A percentile compares a stretch with the other conserved stretches of the same genome.
Evolutionary conservation across 495 filamentous ascomycete genomes (phyloP).

Genomic region (Penicillium mononematosum): DNA sequence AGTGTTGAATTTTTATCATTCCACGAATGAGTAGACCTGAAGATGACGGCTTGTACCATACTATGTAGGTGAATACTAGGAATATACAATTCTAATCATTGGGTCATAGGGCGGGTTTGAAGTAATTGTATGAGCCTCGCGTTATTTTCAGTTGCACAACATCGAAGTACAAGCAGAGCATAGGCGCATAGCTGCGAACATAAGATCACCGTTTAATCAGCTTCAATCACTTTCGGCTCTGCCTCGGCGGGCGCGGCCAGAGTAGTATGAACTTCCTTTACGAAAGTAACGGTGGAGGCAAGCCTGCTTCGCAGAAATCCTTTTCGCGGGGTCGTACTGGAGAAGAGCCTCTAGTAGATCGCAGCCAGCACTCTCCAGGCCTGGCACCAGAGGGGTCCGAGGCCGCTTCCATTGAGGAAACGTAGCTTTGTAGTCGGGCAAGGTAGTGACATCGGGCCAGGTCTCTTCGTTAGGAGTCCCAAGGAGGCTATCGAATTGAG

Average conservation of each 20-base stretch:
- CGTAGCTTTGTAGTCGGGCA: constrained; percentile 93
- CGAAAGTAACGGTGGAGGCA: constrained; percentile 90
- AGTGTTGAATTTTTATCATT: no score
- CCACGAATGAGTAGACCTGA: no score
- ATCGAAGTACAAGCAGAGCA: no score
- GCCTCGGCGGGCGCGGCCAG: constrained; percentile 31
- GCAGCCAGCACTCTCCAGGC: constrained; percentile 69
- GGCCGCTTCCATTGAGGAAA: constrained; percentile 95
- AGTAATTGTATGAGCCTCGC: no score
- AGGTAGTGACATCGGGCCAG: constrained; percentile 97
- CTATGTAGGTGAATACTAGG: no score
- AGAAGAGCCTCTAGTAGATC: constrained; percentile 86
- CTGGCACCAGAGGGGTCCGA: constrained; percentile 53
- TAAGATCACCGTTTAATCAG: no score
- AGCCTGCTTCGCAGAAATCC: constrained; percentile 94
- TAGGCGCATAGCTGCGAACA: no score
- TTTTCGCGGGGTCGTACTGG: constrained; percentile 88
- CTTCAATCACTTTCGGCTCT: no score
- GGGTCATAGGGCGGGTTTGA: no score
- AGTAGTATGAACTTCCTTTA: constrained; percentile 56
- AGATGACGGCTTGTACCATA: no score
- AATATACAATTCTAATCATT: no score
- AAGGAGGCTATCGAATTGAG: constrained; percentile 58
- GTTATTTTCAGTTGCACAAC: no score
- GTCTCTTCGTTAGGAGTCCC: constrained; percentile 84